These are phyloP conservation scores for Gossypium thurberi DNA, from an alignment of 345 rosid species.

Conservation along the genomic window DNA sequence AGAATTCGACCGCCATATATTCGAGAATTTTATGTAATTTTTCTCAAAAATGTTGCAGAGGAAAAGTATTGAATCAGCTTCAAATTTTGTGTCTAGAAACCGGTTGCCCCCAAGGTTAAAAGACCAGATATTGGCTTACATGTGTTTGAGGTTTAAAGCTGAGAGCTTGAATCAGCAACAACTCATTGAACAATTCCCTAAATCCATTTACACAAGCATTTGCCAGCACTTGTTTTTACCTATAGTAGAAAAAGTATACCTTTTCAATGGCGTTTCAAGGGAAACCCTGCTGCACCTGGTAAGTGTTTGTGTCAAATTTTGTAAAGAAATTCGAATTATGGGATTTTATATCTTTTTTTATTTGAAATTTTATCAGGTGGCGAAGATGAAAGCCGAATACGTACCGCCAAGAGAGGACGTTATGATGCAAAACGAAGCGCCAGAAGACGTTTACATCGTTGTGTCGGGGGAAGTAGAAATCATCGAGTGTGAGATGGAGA, in stretches of 20 bases:
- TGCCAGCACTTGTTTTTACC: conserved; percentile 80
- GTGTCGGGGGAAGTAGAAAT: conserved; percentile 84
- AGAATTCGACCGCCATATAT: too few species aligned
- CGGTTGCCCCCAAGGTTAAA: conserved; percentile 63
- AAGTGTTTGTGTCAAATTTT: neutral
- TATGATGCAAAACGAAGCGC: conserved; percentile 68
- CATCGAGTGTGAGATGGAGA: conserved; percentile 49
- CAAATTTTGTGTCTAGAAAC: conserved; percentile 70
- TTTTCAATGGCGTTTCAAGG: conserved; percentile 58
- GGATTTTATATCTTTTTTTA: neutral
- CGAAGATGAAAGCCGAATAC: conserved; percentile 87
- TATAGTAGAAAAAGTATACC: conserved; percentile 62
- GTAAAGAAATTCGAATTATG: neutral
- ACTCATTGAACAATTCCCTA: conserved; percentile 80
- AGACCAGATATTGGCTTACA: conserved; percentile 81
- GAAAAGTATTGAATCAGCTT: conserved; percentile 78
- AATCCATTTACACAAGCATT: conserved; percentile 78
- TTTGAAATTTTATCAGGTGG: conserved; percentile 34
- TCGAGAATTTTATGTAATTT: neutral
- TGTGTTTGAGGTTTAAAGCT: conserved; percentile 88
- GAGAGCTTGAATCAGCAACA: conserved; percentile 87
- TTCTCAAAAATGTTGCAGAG: conserved; percentile 43
- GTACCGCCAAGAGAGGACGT: conserved; percentile 92
- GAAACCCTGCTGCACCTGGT: conserved; percentile 37
- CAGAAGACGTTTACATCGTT: conserved; percentile 78